phyloP scores from a whole-genome alignment of 2,329 filamentous ascomycete genomes.

The Botrytis elliptica region DNA sequence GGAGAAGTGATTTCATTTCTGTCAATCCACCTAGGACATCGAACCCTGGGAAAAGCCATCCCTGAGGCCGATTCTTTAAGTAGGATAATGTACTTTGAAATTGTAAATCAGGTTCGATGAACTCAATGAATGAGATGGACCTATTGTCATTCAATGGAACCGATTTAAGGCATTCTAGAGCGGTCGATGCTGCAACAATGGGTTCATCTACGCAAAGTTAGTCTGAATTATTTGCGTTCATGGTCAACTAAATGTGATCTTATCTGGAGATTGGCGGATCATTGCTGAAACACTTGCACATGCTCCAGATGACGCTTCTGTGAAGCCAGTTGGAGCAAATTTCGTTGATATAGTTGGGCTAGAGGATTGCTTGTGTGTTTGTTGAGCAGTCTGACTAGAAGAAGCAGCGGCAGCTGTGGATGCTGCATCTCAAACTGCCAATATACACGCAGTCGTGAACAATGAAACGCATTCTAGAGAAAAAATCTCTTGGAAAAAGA shows the following conservation, averaged over 20 bases:
- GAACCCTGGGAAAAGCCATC: no score
- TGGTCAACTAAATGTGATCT: background rate
- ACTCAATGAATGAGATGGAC: conserved; percentile 25
- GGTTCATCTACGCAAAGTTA: conserved; percentile 14
- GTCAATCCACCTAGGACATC: no score
- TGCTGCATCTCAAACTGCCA: background rate
- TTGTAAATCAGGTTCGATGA: conserved; percentile 32
- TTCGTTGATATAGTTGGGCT: background rate
- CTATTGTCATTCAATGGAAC: conserved; percentile 29
- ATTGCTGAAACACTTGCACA: conserved; percentile 8
- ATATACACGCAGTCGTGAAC: background rate
- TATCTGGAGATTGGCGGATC: background rate
- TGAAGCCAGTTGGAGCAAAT: background rate
- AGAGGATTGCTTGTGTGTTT: no score
- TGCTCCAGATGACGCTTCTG: background rate
- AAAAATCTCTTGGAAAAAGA: background rate
- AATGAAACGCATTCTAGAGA: background rate
- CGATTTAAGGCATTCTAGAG: conserved; percentile 35
- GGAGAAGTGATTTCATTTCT: no score
- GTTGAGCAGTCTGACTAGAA: background rate
- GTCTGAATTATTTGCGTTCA: background rate
- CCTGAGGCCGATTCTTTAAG: no score
- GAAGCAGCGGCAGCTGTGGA: background rate
- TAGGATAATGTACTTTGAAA: conserved; percentile 30
- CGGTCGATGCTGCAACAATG: background rate